Percentiles rank a stretch among this genome's conserved stretches.
phyloP scores from a whole-genome alignment of 495 filamentous ascomycete species.

The Pseudevernia furfuracea region DNA sequence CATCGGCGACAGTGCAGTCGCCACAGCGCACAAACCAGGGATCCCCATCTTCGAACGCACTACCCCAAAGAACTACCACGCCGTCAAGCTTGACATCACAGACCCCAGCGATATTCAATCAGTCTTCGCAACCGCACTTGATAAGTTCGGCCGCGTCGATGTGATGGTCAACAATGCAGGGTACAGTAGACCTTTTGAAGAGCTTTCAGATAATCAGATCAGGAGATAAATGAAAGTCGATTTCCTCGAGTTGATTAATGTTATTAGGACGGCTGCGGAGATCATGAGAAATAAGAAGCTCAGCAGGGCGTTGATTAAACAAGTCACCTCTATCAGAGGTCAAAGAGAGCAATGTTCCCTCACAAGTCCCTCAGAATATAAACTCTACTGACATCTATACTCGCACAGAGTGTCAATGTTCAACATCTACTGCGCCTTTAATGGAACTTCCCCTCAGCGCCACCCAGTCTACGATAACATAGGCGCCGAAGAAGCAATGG shows the following conservation, averaged over 20 bases:
- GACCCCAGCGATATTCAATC: conserved; percentile 25
- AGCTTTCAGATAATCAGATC: too few relatives aligned
- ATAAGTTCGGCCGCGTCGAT: too few relatives aligned
- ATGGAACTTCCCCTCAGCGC: conserved; percentile 34
- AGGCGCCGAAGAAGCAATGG: too few relatives aligned
- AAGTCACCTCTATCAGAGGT: conserved; percentile 37
- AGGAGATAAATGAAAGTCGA: too few relatives aligned
- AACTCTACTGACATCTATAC: not conserved
- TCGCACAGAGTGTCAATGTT: conserved; percentile 31
- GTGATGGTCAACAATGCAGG: too few relatives aligned
- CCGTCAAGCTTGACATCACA: conserved; percentile 31
- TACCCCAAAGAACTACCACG: conserved; percentile 12
- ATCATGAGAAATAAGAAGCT: too few relatives aligned
- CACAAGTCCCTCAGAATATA: not conserved
- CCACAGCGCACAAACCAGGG: conserved; percentile 29
- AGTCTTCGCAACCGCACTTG: conserved; percentile 27
- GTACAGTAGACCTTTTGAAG: conserved; percentile 16
- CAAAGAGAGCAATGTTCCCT: conserved; percentile 26
- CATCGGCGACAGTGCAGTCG: not conserved
- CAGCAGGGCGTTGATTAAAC: too few relatives aligned
- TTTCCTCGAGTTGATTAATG: too few relatives aligned
- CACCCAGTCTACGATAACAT: too few relatives aligned
- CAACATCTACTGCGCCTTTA: conserved; percentile 36
- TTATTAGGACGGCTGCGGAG: too few relatives aligned
- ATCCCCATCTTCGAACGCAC: conserved; percentile 23